These are phyloP conservation scores for Oxyria digyna DNA, from an alignment of 148 eudicot species.

Conservation along the genomic window DNA sequence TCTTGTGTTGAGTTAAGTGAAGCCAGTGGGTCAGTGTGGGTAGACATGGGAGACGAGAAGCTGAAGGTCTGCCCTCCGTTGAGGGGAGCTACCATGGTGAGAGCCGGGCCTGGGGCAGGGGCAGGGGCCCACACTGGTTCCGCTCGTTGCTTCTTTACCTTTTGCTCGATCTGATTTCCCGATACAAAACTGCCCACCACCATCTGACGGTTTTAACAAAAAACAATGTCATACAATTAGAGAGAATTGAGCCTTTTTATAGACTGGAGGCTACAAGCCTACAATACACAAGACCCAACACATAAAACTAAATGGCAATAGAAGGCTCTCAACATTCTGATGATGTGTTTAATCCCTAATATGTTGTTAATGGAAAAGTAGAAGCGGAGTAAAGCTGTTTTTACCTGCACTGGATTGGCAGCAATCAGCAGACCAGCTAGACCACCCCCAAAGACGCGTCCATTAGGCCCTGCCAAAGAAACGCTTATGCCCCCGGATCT, in stretches of 20 bases:
- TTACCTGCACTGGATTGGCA: conserved; percentile 86
- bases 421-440: conserved; percentile 83
- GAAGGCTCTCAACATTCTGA: too few species aligned
- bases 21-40: conserved; percentile 26
- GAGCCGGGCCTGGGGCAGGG: conserved; percentile 23
- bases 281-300: too few species aligned
- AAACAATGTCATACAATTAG: too few species aligned
- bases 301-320: too few species aligned
- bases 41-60: conserved; percentile 32
- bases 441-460: conserved; percentile 78
- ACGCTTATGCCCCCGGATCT: conserved; percentile 89
- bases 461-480: conserved; percentile 79
- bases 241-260: too few species aligned
- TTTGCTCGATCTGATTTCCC: conserved; percentile 52
- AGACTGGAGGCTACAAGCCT: too few species aligned
- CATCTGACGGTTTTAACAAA: conserved; percentile 29
- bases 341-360: too few species aligned
- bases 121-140: conserved; percentile 28
- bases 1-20: conserved; percentile 27
- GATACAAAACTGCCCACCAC: conserved; percentile 65
- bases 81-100: conserved; percentile 17
- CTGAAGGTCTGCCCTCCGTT: conserved; percentile 27
- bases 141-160: conserved; percentile 43
- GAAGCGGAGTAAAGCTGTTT: too few species aligned
- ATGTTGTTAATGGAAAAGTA: too few species aligned